These are phyloP conservation scores for Limonium bicolor DNA, from an alignment of 148 eudicot species.

Conservation along the genomic window DNA sequence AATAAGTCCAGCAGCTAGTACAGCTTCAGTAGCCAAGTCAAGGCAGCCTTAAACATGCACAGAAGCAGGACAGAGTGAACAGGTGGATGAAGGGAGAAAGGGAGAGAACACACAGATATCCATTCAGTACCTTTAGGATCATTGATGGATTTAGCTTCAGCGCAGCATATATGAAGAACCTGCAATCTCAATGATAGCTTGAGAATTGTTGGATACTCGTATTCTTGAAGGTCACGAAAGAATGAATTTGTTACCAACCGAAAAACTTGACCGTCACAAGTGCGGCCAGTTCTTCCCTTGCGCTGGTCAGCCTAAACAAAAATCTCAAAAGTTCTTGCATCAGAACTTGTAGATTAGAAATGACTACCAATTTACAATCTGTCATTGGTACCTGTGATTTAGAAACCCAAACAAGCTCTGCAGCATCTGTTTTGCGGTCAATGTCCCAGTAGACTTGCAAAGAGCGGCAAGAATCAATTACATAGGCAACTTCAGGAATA, in stretches of 20 bases:
- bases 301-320: conserved; percentile 85
- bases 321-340: neutral
- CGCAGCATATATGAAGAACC: conserved; percentile 69
- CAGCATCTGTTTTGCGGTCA: conserved; percentile 41
- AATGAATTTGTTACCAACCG: conserved; percentile 72
- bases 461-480: conserved; percentile 87
- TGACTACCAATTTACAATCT: neutral
- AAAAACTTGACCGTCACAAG: conserved; percentile 82
- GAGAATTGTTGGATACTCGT: conserved; percentile 61
- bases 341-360: neutral
- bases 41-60: neutral
- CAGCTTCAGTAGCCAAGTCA: neutral
- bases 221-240: conserved; percentile 37
- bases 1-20: too few relatives aligned
- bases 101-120: neutral
- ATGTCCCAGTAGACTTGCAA: conserved; percentile 83
- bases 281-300: conserved; percentile 90
- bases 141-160: conserved; percentile 68
- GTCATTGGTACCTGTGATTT: conserved; percentile 62
- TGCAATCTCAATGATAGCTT: conserved; percentile 67
- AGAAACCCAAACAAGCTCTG: conserved; percentile 87
- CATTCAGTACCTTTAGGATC: conserved; percentile 63
- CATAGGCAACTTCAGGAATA: conserved; percentile 88
- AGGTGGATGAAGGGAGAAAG: neutral
- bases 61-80: neutral